Percentiles rank a stretch among this genome's conserved stretches.
These are phyloP conservation scores for Hymenoscyphus occultus DNA, from an alignment of 2,329 filamentous ascomycete genomes.

Conservation along the genomic window DNA sequence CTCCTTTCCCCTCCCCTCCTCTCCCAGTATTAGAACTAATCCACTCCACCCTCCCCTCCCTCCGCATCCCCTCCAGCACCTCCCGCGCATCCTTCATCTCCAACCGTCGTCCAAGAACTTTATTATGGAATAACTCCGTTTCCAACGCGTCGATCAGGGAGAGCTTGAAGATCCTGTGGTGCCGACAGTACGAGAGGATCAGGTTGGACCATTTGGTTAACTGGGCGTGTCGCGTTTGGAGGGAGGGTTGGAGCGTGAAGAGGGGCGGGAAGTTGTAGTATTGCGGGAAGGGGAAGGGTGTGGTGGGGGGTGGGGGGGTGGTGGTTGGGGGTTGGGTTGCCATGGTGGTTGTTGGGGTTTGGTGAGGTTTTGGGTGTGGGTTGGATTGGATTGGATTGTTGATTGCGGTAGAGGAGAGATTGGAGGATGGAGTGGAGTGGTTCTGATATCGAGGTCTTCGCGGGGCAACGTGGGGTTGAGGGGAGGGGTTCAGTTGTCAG, in stretches of 20 bases:
- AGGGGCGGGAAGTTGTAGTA: conserved; percentile 79
- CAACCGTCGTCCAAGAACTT: conserved; percentile 50
- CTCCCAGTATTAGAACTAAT: conserved; percentile 40
- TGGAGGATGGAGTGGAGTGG: background rate
- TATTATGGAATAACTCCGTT: conserved; percentile 58
- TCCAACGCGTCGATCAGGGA: conserved; percentile 60
- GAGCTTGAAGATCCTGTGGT: conserved; percentile 74
- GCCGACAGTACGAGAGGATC: conserved; percentile 77
- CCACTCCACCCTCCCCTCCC: conserved; percentile 65
- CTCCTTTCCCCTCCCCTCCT: conserved; percentile 42
- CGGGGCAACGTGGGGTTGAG: background rate
- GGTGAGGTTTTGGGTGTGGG: background rate
- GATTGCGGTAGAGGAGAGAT: too few species aligned
- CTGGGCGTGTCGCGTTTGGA: conserved; percentile 70
- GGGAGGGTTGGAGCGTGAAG: conserved; percentile 78
- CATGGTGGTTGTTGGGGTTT: background rate
- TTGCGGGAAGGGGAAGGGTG: conserved; percentile 53
- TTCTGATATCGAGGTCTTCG: background rate
- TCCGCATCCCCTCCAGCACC: conserved; percentile 57
- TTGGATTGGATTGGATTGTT: background rate
- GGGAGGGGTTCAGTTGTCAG: background rate
- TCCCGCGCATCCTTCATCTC: conserved; percentile 51
- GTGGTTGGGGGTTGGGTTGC: background rate
- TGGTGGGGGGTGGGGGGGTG: background rate
- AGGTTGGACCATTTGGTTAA: conserved; percentile 83